These are phyloP conservation scores for Candida manassasensis DNA, from an alignment of 805 yeast genomes.

Conservation along the genomic window DNA sequence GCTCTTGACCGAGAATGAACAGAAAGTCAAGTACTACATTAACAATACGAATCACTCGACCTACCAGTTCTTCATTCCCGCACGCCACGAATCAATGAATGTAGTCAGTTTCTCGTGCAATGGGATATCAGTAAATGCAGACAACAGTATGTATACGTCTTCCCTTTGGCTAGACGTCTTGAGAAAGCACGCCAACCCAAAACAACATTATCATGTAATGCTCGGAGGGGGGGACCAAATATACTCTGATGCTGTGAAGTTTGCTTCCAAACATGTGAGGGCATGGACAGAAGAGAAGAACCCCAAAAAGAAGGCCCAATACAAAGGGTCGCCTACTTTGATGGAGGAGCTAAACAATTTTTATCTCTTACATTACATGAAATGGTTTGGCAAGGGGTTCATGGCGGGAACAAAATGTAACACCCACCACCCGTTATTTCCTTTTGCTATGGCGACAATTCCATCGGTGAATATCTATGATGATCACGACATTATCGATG, in stretches of 20 bases:
- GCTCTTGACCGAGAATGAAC: constrained; percentile 46
- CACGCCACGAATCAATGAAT: constrained; percentile 65
- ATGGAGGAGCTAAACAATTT: constrained; percentile 53
- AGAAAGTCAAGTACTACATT: constrained; percentile 58
- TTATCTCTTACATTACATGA: constrained; percentile 69
- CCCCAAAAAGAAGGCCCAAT: constrained; percentile 37
- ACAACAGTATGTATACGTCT: constrained; percentile 62
- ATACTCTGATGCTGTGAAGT: constrained; percentile 77
- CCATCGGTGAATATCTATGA: constrained; percentile 86
- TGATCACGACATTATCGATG: constrained; percentile 96
- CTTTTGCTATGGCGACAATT: constrained; percentile 73
- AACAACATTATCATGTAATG: constrained; percentile 79
- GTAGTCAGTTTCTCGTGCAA: constrained; percentile 82
- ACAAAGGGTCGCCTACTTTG: constrained; percentile 44
- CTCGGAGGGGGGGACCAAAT: constrained; percentile 97
- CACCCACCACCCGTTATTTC: constrained; percentile 64
- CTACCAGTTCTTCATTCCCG: constrained; percentile 69
- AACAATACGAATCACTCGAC: constrained; percentile 35
- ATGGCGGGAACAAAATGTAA: constrained; percentile 70
- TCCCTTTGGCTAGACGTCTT: constrained; percentile 86
- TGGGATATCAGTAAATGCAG: constrained; percentile 76
- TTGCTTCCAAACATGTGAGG: constrained; percentile 47
- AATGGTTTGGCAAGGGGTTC: constrained; percentile 88
- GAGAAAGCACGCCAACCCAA: constrained; percentile 46
- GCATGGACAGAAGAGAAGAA: constrained; percentile 61